These are phyloP conservation scores for Populus trichocarpa DNA, from an alignment of 441 rosid species.

Conservation along the genomic window DNA sequence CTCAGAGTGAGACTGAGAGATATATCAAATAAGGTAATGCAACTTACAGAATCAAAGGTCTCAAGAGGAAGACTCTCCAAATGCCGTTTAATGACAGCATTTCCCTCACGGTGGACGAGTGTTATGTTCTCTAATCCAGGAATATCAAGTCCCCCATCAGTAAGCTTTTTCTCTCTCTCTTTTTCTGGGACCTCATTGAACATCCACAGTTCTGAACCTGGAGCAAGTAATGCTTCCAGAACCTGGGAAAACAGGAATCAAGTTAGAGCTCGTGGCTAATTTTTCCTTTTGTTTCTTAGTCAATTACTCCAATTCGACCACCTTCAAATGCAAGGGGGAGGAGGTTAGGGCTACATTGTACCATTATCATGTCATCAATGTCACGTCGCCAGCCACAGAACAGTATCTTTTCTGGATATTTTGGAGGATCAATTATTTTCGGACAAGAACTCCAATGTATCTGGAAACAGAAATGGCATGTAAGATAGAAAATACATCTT, in stretches of 20 bases:
- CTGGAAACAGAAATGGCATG: slow-evolving; percentile 33
- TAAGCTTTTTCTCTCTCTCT: slow-evolving; percentile 74
- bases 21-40: neutral
- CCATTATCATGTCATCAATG: slow-evolving; percentile 95
- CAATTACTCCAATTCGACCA: neutral
- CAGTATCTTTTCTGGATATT: slow-evolving; percentile 84
- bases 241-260: slow-evolving; percentile 42
- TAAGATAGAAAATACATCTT: slow-evolving; percentile 11
- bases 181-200: slow-evolving; percentile 85
- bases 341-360: slow-evolving; percentile 9
- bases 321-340: neutral
- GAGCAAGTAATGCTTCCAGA: slow-evolving; percentile 79
- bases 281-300: neutral
- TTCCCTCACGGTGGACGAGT: slow-evolving; percentile 82
- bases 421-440: slow-evolving; percentile 66
- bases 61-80: slow-evolving; percentile 83
- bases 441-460: slow-evolving; percentile 52
- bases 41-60: slow-evolving; percentile 92
- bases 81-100: slow-evolving; percentile 83
- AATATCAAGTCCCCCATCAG: slow-evolving; percentile 71
- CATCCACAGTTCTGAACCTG: slow-evolving; percentile 95
- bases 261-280: neutral
- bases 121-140: slow-evolving; percentile 53
- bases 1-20: neutral
- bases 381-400: slow-evolving; percentile 98